Base-by-base conservation (phyloP, 352 stramenopile genomes). In the Phytopythium litorale region DNA sequence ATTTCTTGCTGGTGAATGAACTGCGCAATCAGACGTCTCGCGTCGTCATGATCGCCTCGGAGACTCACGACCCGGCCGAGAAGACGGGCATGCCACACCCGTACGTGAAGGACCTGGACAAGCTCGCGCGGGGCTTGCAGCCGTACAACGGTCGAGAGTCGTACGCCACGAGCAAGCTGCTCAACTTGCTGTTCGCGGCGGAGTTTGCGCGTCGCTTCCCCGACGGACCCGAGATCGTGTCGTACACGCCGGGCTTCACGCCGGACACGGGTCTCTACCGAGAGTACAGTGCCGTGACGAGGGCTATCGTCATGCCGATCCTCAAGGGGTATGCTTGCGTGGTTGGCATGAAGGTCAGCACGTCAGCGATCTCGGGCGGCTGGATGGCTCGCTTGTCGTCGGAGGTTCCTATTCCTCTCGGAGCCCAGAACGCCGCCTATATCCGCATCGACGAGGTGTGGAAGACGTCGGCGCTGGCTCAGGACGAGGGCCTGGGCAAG, bases 101-200 rank as follows among this genome's bases (percentile, higher is more conserved):
- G 5, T 64, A 77, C 46, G 71, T 81, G 30, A 67, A 56, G 38
- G 52, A 77, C 56, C 72, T 65, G 65, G 42, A 78, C 19, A 61
- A 62, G 19, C 65, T 81, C 28, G 73, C 70, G 11, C 72, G 66
- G 19, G 73, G 71, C 23, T 56, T 58, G 48, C 19, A 57, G 32
- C 43, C 62, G 16, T 75, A 62, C 52, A 57, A 43, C 32, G 59
- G 60, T 59, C 13, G 62, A 65, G 45, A 57, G 35, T 23, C 38
- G 23, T 82, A 82, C 64, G 46, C 56, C 13, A 82, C 71, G 6
- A 76, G 64, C 60, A 82, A 79, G 40, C 69, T 82, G 21, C 78
- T 70, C 62, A 82, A 82, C 28, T 23, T 82, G 33, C 62, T 79
- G 23, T 82, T 82, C 40, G 74, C 55, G 8, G 73, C 78, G 42